Evolutionary conservation across 2,329 filamentous ascomycete genomes (phyloP), one percentile per base, ranked within the genome.

Genomic region (Cladosporium sp.): DNA sequence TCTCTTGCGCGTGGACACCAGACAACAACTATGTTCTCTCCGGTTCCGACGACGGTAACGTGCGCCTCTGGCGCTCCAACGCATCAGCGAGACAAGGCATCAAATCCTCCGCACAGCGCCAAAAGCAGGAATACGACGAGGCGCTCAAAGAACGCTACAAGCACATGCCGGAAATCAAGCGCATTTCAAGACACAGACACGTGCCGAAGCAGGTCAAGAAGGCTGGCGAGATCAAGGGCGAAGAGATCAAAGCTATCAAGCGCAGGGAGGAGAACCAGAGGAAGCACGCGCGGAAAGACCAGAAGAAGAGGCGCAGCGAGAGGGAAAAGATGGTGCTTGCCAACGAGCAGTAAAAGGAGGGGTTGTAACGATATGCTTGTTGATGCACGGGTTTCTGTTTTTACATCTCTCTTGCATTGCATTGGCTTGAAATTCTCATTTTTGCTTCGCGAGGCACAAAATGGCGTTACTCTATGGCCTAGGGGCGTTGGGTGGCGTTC

Each of bases 151-250:
- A 89, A 63, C 78, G 91, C 57, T 99, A 90, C 73, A 81, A 84
- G 56, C 93, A 99, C 70, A 96, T 99, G 91, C 93, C 93, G 43
- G 92, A 99, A 72, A 88, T 99, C 60, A 82, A 84, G 61, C 82
- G 95, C 49, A 99, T 99, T 69, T 85, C 85, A 63, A 81, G 90
- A 47, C 93, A 99, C 70, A 83, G 93, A 56, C 93, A 97, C 71
- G 73, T 96, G 55, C 93, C 93, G 17, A 89, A 90, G 77, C 83
- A 90, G 51, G 83, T 97, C 58, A 96, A 96, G 84, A 97, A 96
- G 81, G 92, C 92, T 3, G 84, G 80, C 43, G 88, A 96, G 76
- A 97, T 97, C 73, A 99, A 99, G 82, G 74, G 75, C 52, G 89
- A 95, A 65, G 93, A 97, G 70, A 70, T 96, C 62, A 84, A 83